Percentiles rank a stretch among this genome's conserved stretches.
phyloP scores from a whole-genome alignment of 257 asterid species.

The Oldenlandia corymbosa region DNA sequence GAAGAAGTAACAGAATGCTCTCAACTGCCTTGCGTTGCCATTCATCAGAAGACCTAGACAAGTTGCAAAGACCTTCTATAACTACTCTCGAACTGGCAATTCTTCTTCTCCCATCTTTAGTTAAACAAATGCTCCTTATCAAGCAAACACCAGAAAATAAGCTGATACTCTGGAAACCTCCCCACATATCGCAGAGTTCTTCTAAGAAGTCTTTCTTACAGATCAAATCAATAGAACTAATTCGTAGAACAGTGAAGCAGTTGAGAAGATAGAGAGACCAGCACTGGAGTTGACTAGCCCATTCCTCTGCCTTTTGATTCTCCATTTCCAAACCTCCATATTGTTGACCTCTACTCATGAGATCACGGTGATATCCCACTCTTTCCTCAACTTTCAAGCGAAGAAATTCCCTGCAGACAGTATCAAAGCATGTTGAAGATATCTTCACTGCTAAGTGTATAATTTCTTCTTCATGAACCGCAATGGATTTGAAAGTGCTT shows the following conservation, averaged over 20 bases:
- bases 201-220: constrained; percentile 20
- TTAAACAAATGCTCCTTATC: constrained; percentile 22
- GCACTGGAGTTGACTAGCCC: constrained; percentile 30
- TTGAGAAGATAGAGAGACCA: constrained; percentile 31
- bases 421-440: constrained; percentile 18
- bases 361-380: constrained; percentile 18
- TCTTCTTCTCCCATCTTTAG: constrained; percentile 21
- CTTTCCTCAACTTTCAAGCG: constrained; percentile 11
- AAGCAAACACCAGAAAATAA: constrained; percentile 28
- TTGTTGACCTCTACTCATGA: constrained; percentile 10
- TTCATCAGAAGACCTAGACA: constrained; percentile 28
- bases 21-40: constrained; percentile 23
- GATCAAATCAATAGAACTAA: constrained; percentile 12
- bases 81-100: constrained; percentile 15
- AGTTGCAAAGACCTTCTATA: constrained; percentile 9
- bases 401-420: constrained; percentile 17
- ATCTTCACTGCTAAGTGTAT: constrained; percentile 17
- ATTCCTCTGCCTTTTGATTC: constrained; percentile 23
- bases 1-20: constrained; percentile 23
- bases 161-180: constrained; percentile 18
- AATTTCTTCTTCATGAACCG: constrained; percentile 14
- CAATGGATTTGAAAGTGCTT: constrained; percentile 14
- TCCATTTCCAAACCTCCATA: constrained; percentile 18
- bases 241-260: constrained; percentile 18
- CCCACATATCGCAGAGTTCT: constrained; percentile 23